Evolutionary conservation across 2,329 filamentous ascomycete genomes (phyloP), one percentile per base, ranked within the genome.

Genomic region (Colletotrichum navitas): DNA sequence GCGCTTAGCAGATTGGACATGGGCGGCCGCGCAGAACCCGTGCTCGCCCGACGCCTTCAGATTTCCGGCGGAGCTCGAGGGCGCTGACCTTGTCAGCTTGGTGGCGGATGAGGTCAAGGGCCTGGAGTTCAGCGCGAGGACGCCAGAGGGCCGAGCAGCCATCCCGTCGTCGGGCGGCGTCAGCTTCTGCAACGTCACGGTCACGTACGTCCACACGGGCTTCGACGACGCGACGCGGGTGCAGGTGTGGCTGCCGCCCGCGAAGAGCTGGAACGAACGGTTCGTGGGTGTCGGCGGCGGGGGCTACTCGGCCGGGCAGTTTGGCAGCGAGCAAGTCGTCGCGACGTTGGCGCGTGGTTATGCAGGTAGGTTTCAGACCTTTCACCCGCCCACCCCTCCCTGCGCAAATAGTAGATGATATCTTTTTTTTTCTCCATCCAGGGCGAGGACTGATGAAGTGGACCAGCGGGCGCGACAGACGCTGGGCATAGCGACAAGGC

Each of bases 281-380:
- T 74, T 81, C 12, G 75, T 79, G 29, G 77, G 74, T 2, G 64
- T 79, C 16, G 79, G 80, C 2, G 79, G 80, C 11, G 78, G 78
- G 12, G 80, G 79, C 2, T 80, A 65, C 45, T 68, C 69, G 10
- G 77, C 79, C 0, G 78, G 79, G 34, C 66, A 71, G 43, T 72
- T 72, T 39, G 70, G 70, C 24, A 66, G 70, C 45, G 70, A 72
- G 39, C 49, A 51, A 21, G 45, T 71, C 12, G 70, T 70, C 12
- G 61, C 24, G 24, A 72, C 54, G 32, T 18, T 72, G 29, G 70
- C 70, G 41, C 52, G 61, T 51, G 70, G 70, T 4, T 72, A 72
- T 65, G 70, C 70, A 41, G 49, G 70, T 71, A 56, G 16, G 71
- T 68, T 54, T 21, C 36, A 3, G 18, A 26, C 11, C 5, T 29